These are phyloP conservation scores for Cryomyces antarcticus DNA, from an alignment of 495 filamentous ascomycete genomes.

Conservation along the genomic window DNA sequence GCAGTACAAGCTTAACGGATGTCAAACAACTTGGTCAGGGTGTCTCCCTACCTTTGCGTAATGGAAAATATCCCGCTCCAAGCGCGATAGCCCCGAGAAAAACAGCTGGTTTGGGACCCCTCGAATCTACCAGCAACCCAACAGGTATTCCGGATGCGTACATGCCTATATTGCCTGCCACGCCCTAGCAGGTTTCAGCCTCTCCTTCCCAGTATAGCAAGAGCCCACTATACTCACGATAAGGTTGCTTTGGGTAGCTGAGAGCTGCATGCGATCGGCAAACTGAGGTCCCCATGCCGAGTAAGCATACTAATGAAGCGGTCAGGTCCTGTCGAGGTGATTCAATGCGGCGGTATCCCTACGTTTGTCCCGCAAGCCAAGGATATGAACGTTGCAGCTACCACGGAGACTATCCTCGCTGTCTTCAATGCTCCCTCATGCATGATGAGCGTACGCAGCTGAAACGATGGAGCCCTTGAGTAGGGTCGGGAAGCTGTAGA, in stretches of 20 bases:
- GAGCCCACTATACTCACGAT: conserved; percentile 35
- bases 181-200: conserved; percentile 31
- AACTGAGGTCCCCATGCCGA: conserved; percentile 97
- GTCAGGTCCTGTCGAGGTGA: conserved; percentile 3
- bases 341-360: conserved; percentile 11
- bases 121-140: conserved; percentile 68
- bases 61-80: conserved; percentile 60
- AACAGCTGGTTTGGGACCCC: conserved; percentile 59
- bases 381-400: conserved; percentile 71
- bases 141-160: conserved; percentile 79
- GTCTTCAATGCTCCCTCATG: conserved; percentile 23
- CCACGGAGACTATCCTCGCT: conserved; percentile 51
- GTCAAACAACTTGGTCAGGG: conserved; percentile 4
- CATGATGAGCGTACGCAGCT: conserved; percentile 13
- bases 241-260: conserved; percentile 74
- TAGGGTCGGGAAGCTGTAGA: background rate
- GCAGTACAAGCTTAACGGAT: conserved; percentile 1
- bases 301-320: conserved; percentile 62
- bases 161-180: conserved; percentile 89
- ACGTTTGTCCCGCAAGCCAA: conserved; percentile 89
- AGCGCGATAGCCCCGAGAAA: conserved; percentile 52
- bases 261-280: conserved; percentile 63
- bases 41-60: conserved; percentile 32
- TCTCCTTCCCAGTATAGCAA: conserved; percentile 1
- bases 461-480: conserved; percentile 5